phyloP scores from a whole-genome alignment of 1,284 basidiomycete species.

The Moesziomyces parantarcticus region DNA sequence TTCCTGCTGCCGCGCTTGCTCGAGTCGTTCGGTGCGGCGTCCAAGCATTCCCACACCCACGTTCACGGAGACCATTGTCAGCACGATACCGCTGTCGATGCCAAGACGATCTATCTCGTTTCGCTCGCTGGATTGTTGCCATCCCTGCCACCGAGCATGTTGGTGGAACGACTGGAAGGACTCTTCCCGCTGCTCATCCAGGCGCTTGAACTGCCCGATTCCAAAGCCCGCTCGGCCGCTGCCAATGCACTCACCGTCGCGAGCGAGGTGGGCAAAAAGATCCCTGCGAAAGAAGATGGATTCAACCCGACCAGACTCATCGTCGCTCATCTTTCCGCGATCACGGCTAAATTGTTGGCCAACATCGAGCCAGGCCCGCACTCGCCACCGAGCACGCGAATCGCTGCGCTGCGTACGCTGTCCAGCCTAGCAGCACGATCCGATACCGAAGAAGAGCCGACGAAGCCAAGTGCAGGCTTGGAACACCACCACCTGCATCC shows the following conservation, averaged over 20 bases:
- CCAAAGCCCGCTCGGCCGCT: slow-evolving; percentile 79
- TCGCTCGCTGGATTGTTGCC: slow-evolving; percentile 85
- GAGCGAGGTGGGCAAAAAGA: slow-evolving; percentile 70
- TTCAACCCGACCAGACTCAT: slow-evolving; percentile 20
- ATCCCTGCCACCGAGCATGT: slow-evolving; percentile 77
- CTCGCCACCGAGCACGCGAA: slow-evolving; percentile 74
- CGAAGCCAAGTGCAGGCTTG: slow-evolving; percentile 8
- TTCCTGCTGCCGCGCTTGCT: slow-evolving; percentile 80
- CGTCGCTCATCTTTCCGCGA: slow-evolving; percentile 23
- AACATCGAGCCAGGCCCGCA: slow-evolving; percentile 30
- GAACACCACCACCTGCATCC: slow-evolving; percentile 36
- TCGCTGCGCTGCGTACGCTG: slow-evolving; percentile 82
- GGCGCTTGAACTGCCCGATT: slow-evolving; percentile 80
- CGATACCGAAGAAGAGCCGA: slow-evolving; percentile 77
- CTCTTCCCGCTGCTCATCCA: slow-evolving; percentile 88
- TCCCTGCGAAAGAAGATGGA: not conserved
- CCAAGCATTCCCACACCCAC: slow-evolving; percentile 15
- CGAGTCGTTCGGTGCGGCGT: slow-evolving; percentile 45
- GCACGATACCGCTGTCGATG: slow-evolving; percentile 32
- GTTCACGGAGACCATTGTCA: slow-evolving; percentile 10
- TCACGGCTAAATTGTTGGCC: slow-evolving; percentile 43
- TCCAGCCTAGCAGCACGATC: slow-evolving; percentile 79
- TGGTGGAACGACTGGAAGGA: slow-evolving; percentile 69
- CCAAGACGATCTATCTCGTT: slow-evolving; percentile 80
- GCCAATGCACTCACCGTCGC: slow-evolving; percentile 82